phyloP scores from a whole-genome alignment of 164 flowering plant species.

The Magnolia officinalis region DNA sequence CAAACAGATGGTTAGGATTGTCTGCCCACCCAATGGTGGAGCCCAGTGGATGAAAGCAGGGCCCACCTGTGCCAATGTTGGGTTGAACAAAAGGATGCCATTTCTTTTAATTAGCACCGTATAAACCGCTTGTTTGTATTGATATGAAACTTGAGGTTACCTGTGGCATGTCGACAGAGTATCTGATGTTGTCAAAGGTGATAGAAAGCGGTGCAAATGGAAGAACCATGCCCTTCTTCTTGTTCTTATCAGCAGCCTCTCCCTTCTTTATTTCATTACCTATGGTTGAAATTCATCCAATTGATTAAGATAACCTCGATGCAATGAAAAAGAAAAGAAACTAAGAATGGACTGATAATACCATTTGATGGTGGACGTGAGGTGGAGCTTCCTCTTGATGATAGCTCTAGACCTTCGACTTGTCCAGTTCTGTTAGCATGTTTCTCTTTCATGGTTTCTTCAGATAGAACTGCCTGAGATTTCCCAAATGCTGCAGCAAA shows the following conservation, averaged over 20 bases:
- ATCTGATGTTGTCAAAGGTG: constrained; percentile 42
- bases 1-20: no score
- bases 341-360: neutral
- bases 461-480: constrained; percentile 7
- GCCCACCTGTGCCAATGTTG: no score
- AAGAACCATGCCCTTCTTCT: constrained; percentile 48
- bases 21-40: no score
- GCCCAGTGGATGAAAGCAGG: no score
- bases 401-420: constrained; percentile 4
- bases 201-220: constrained; percentile 54
- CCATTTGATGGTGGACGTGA: neutral
- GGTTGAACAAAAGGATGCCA: no score
- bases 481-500: constrained; percentile 12
- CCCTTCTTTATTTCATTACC: neutral
- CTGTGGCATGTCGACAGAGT: constrained; percentile 56
- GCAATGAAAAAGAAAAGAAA: neutral
- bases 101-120: no score
- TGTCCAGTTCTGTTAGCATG: constrained; percentile 11
- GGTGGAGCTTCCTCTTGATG: neutral
- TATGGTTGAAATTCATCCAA: neutral
- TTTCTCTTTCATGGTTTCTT: constrained; percentile 10
- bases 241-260: constrained; percentile 10
- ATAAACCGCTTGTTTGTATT: neutral
- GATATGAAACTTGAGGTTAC: constrained; percentile 17
- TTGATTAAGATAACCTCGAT: neutral